Percentiles rank a stretch among this genome's conserved stretches.
phyloP scores from a whole-genome alignment of 2,329 filamentous ascomycete species.

The Cadophora sp. region DNA sequence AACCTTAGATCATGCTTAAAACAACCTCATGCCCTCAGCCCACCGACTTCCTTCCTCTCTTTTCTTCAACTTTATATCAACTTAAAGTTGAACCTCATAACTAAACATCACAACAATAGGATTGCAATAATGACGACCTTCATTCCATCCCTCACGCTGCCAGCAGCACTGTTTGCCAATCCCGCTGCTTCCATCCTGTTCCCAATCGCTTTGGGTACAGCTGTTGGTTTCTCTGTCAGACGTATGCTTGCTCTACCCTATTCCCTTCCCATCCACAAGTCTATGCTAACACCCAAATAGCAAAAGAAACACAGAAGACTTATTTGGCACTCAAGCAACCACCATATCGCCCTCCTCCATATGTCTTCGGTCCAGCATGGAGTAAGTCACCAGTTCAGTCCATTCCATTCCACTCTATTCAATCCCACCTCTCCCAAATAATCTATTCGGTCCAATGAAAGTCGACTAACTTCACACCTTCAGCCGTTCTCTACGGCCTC shows the following conservation, averaged over 20 bases:
- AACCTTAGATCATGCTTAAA: slow-evolving; percentile 10
- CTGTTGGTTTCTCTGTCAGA: slow-evolving; percentile 72
- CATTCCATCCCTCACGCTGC: slow-evolving; percentile 79
- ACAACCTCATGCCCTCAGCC: slow-evolving; percentile 14
- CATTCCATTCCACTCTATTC: neutral
- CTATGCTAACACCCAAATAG: slow-evolving; percentile 46
- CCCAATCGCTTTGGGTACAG: slow-evolving; percentile 74
- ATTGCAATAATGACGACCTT: slow-evolving; percentile 73
- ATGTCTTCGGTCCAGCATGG: slow-evolving; percentile 70
- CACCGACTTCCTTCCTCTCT: slow-evolving; percentile 6
- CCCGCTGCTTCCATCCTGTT: slow-evolving; percentile 77
- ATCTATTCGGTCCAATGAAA: neutral
- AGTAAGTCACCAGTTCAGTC: slow-evolving; percentile 40
- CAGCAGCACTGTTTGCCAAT: slow-evolving; percentile 72
- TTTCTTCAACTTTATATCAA: neutral
- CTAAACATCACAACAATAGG: slow-evolving; percentile 7
- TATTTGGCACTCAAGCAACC: slow-evolving; percentile 74
- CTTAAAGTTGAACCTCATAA: slow-evolving; percentile 13
- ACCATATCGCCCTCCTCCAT: slow-evolving; percentile 64
- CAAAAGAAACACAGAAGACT: slow-evolving; percentile 62
- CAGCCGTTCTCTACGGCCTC: slow-evolving; percentile 64
- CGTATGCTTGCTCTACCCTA: slow-evolving; percentile 55
- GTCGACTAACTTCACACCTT: neutral
- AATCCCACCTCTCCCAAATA: slow-evolving; percentile 61
- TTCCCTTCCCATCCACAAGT: slow-evolving; percentile 7